Evolutionary conservation across 2,329 filamentous ascomycete species (phyloP).

Genomic region (Samsoniella hepiali): DNA sequence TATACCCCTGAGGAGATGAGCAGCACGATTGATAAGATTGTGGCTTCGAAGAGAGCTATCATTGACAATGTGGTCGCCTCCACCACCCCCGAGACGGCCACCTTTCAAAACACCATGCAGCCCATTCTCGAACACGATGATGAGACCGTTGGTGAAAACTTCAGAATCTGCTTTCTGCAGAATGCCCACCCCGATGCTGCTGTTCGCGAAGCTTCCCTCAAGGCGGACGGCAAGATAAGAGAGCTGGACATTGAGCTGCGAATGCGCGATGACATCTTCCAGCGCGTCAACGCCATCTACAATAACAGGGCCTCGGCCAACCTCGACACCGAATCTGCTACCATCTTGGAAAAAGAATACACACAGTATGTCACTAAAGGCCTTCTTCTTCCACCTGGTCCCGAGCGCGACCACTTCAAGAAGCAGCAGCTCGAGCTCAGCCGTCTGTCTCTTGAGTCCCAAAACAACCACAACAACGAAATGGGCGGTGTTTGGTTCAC

Average conservation of each 20-base stretch:
- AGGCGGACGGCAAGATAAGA: constrained; percentile 72
- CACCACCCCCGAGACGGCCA: constrained; percentile 50
- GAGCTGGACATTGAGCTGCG: constrained; percentile 74
- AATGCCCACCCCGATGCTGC: constrained; percentile 67
- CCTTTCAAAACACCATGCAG: constrained; percentile 52
- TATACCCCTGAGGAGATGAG: constrained; percentile 68
- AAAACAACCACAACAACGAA: constrained; percentile 81
- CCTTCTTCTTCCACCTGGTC: constrained; percentile 65
- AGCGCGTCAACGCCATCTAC: constrained; percentile 58
- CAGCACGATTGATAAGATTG: constrained; percentile 62
- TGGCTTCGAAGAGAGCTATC: constrained; percentile 58
- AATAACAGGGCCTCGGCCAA: constrained; percentile 48
- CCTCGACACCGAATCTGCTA: constrained; percentile 65
- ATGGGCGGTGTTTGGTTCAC: constrained; percentile 79
- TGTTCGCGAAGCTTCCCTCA: constrained; percentile 70
- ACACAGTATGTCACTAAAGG: constrained; percentile 77
- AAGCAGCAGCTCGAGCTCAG: constrained; percentile 79
- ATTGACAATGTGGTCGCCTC: constrained; percentile 66
- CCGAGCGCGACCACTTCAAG: constrained; percentile 75
- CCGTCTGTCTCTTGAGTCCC: constrained; percentile 69
- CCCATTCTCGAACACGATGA: constrained; percentile 76
- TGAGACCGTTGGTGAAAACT: constrained; percentile 51
- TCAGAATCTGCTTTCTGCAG: constrained; percentile 77
- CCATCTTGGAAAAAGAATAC: constrained; percentile 74
- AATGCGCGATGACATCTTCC: constrained; percentile 81